phyloP scores from a whole-genome alignment of 805 yeast species.

The Kazachstania kunashirensis region DNA sequence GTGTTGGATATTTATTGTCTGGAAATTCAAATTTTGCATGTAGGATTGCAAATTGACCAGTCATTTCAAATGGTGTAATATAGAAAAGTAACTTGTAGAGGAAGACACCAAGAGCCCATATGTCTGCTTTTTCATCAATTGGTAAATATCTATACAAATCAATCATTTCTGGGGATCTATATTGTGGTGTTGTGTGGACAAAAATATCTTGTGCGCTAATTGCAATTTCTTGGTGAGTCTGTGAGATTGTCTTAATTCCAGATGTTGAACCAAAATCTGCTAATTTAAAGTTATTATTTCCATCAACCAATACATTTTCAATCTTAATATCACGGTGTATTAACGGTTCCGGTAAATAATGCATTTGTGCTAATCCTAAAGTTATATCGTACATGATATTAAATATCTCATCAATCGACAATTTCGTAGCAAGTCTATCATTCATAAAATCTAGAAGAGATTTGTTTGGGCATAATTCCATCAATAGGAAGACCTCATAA shows the following conservation, averaged over 20 bases:
- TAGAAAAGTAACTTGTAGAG: slow-evolving; percentile 84
- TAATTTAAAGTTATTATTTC: slow-evolving; percentile 58
- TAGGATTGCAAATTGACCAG: slow-evolving; percentile 76
- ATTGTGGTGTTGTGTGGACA: slow-evolving; percentile 91
- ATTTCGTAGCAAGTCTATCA: slow-evolving; percentile 65
- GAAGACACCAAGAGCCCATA: slow-evolving; percentile 95
- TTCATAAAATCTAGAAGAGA: slow-evolving; percentile 90
- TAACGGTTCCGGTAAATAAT: slow-evolving; percentile 51
- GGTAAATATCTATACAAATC: slow-evolving; percentile 76
- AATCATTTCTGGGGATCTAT: slow-evolving; percentile 92
- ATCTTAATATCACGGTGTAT: slow-evolving; percentile 91
- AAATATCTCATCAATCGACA: slow-evolving; percentile 66
- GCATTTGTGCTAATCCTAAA: slow-evolving; percentile 78
- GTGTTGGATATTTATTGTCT: slow-evolving; percentile 59
- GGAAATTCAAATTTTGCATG: slow-evolving; percentile 80
- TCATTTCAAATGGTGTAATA: slow-evolving; percentile 84
- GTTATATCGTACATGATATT: slow-evolving; percentile 77
- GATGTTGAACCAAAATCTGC: slow-evolving; percentile 93
- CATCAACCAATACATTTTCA: slow-evolving; percentile 81
- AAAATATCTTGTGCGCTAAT: slow-evolving; percentile 74
- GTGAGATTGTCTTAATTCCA: slow-evolving; percentile 37
- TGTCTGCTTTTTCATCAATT: slow-evolving; percentile 84
- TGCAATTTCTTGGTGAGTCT: slow-evolving; percentile 71
- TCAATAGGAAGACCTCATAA: slow-evolving; percentile 81
- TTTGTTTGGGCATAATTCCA: slow-evolving; percentile 87